Base-by-base conservation (phyloP, 306 rosid genomes). In the Quercus glauca region DNA sequence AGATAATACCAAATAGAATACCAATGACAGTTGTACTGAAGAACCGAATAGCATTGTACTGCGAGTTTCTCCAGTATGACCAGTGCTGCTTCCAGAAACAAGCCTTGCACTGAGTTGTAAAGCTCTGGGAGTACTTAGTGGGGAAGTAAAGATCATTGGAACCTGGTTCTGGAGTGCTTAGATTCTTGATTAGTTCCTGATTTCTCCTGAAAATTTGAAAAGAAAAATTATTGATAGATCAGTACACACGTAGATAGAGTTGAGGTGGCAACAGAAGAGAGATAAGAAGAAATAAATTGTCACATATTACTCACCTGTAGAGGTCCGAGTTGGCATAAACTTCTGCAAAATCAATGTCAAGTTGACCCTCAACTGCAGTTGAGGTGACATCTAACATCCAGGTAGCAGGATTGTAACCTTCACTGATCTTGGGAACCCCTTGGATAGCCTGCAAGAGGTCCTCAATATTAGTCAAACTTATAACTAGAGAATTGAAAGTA, bases 381-480 rank as follows among this genome's bases (percentile, higher is more conserved):
- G 94, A 80, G 76, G 80, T 91, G 72, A 91, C 84, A 56, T 93
- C 95, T 26, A 93, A 81, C 98, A 91, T 90, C 98, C 98, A 93
- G 3, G 98, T 91, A 15, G 97, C 97, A 5, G 98, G 98, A 83
- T 93, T 93, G 80, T 85, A 86, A 49, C 91, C 92, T 1, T 87
- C 90, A 49, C 79, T 84, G 57, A 93, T 91, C 77, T 87, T 88
- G 0, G 93, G 79, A 83, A 93, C 85, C 56, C 94, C 98, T 12
- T 79, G 85, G 76, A 90, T 72, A 49, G 87, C 94, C 98, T 93
- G 80, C 51, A 68, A 72, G 33, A 83, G 5, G 11, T 35, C 49
- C 25, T 67, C 55, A 14, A 51, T 73, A 19, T 67, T 29, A 49
- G 49, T 55, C 35, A 75, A 75, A 70, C 49, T 57, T n/a, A 23